These are phyloP conservation scores for Dendrostoma leiphaemia DNA, from an alignment of 2,329 filamentous ascomycete species.

Conservation along the genomic window DNA sequence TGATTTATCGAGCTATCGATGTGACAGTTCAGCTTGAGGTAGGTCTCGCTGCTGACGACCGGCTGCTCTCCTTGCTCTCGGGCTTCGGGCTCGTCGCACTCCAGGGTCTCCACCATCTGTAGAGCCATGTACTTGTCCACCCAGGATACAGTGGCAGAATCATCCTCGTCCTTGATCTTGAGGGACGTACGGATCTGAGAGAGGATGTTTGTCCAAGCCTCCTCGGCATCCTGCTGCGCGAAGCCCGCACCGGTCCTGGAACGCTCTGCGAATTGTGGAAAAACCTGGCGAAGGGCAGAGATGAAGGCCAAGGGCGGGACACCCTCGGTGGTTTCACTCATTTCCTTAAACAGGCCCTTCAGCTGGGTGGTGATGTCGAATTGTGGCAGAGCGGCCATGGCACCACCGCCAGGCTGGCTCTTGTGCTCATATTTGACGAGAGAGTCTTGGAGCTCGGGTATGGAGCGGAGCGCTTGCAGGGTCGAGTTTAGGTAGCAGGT, in stretches of 20 bases:
- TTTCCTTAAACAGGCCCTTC: slow-evolving; percentile 80
- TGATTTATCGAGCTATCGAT: slow-evolving; percentile 88
- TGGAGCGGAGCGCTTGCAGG: slow-evolving; percentile 82
- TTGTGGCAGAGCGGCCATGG: slow-evolving; percentile 40
- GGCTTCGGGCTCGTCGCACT: slow-evolving; percentile 80
- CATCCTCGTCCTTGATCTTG: slow-evolving; percentile 55
- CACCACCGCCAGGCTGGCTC: slow-evolving; percentile 21
- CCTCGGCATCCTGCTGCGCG: slow-evolving; percentile 98
- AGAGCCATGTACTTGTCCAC: slow-evolving; percentile 90
- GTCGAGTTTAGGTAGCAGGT: slow-evolving; percentile 99
- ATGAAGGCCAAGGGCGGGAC: slow-evolving; percentile 83
- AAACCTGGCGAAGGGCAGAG: slow-evolving; percentile 71
- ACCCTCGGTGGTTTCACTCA: slow-evolving; percentile 86
- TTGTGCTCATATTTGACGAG: slow-evolving; percentile 64
- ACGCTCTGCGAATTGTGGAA: slow-evolving; percentile 91
- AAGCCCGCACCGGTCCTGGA: slow-evolving; percentile 79
- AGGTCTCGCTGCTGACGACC: slow-evolving; percentile 66
- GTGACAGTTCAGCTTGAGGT: slow-evolving; percentile 94
- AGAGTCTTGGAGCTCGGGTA: slow-evolving; percentile 86
- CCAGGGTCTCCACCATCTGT: slow-evolving; percentile 72
- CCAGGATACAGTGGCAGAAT: slow-evolving; percentile 62
- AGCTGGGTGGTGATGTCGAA: slow-evolving; percentile 75
- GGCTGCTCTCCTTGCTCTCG: slow-evolving; percentile 72
- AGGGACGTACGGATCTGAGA: slow-evolving; percentile 78
- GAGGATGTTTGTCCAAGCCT: slow-evolving; percentile 96